phyloP scores from a whole-genome alignment of 345 rosid species.

The Aquilaria yunnanensis region DNA sequence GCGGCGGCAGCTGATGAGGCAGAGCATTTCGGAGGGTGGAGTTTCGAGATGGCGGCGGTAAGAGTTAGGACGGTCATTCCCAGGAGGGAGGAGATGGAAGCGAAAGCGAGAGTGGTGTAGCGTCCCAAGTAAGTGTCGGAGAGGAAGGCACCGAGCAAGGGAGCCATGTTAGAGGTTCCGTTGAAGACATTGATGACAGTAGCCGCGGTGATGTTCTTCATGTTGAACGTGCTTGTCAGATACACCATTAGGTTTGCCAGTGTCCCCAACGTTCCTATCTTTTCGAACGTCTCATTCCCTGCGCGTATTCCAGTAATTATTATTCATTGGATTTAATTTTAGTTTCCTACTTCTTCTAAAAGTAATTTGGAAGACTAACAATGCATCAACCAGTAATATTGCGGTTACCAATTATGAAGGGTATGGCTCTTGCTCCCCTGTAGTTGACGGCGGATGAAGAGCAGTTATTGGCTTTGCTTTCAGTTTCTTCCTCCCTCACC shows the following conservation, averaged over 20 bases:
- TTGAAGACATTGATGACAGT: conserved; percentile 21
- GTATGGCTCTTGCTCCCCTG: conserved; percentile 12
- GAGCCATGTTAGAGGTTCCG: conserved; percentile 27
- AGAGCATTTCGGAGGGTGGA: conserved; percentile 27
- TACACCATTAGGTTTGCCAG: conserved; percentile 28
- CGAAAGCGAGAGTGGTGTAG: conserved; percentile 29
- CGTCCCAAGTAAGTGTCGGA: conserved; percentile 28
- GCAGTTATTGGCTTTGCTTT: too few species aligned
- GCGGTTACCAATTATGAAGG: conserved; percentile 10
- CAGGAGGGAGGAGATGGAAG: conserved; percentile 27
- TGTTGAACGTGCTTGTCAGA: conserved; percentile 29
- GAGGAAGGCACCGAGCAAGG: conserved; percentile 36
- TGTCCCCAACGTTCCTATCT: conserved; percentile 33
- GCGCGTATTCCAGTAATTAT: not conserved
- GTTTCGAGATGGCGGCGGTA: conserved; percentile 25
- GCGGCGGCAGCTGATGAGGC: not conserved
- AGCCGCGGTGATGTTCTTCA: conserved; percentile 30
- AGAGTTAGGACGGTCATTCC: conserved; percentile 26
- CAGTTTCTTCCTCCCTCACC: too few species aligned
- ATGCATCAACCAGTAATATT: not conserved
- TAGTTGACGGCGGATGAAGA: not conserved
- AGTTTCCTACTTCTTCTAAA: too few species aligned
- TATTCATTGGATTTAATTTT: not conserved
- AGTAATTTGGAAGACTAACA: not conserved
- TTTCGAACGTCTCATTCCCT: conserved; percentile 43